A percentile compares a stretch with the other conserved stretches of the same genome.
phyloP scores from a whole-genome alignment of 2,329 filamentous ascomycete genomes.

The Aspergillus sp. region DNA sequence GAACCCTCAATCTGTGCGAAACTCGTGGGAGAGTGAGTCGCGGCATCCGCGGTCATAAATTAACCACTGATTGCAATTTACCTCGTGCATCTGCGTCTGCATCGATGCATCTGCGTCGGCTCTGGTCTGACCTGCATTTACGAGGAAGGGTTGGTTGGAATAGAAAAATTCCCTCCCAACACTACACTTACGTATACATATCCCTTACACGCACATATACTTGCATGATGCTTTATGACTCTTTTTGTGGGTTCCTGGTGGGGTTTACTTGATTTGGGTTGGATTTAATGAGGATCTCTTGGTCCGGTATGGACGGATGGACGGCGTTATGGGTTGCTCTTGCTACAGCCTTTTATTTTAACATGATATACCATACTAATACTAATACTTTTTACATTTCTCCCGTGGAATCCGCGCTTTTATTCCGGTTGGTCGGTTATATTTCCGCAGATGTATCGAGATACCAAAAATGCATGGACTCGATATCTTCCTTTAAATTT shows the following conservation, averaged over 20 bases:
- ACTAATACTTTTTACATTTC: background rate
- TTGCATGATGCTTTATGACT: background rate
- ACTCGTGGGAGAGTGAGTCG: conserved; percentile 7
- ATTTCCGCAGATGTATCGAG: too few relatives aligned
- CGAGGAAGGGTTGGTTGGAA: background rate
- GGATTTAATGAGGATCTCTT: background rate
- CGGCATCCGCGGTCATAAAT: background rate
- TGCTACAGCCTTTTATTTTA: background rate
- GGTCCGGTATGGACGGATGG: background rate
- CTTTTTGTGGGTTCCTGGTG: background rate
- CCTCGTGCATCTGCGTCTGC: background rate
- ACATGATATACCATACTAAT: background rate
- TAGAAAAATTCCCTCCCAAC: background rate
- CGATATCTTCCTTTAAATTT: background rate
- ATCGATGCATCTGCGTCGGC: background rate
- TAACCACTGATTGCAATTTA: background rate
- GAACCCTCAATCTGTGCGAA: background rate
- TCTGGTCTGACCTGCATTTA: background rate
- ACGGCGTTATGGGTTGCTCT: background rate
- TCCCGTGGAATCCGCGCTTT: background rate
- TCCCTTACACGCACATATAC: background rate
- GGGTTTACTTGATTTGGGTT: background rate
- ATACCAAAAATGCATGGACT: too few relatives aligned
- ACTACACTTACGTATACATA: background rate
- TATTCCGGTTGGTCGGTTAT: background rate